Conservation (phyloP, 129 eudicot genomes). For the Arctium lappa region DNA sequence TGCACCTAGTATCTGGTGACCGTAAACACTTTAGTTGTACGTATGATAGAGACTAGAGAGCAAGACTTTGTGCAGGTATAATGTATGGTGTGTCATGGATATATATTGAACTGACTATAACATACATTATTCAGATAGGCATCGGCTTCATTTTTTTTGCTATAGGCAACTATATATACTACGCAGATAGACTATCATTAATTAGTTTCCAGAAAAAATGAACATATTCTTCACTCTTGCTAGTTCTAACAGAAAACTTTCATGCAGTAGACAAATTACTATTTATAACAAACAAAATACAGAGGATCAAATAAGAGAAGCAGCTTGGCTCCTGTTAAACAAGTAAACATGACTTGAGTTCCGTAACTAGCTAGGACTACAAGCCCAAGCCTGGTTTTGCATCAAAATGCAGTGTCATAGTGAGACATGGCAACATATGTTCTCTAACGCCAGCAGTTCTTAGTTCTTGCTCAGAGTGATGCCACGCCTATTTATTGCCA, state of each 20-base stretch:
- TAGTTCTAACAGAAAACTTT: neutral
- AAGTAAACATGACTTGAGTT: neutral
- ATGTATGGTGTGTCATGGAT: neutral
- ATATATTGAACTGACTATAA: neutral
- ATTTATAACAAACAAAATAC: neutral
- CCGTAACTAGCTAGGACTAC: neutral
- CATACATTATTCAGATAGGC: neutral
- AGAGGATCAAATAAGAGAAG: neutral
- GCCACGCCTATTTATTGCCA: neutral
- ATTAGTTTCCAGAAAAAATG: neutral
- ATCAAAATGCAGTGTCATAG: neutral
- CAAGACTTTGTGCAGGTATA: neutral
- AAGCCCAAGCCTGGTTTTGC: conserved; percentile 15
- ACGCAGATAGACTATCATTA: neutral
- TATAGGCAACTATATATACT: neutral
- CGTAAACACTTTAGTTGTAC: neutral
- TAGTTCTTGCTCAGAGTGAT: neutral
- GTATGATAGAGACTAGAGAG: neutral
- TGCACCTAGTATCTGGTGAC: neutral
- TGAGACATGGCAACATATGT: conserved; percentile 4
- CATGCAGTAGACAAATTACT: neutral
- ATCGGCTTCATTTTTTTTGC: neutral
- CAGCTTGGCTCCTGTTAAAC: neutral
- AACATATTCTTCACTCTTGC: neutral
- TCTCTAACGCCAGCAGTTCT: neutral